Base-by-base conservation (phyloP, 176 grass and related monocot genomes). In the Avena sativa region DNA sequence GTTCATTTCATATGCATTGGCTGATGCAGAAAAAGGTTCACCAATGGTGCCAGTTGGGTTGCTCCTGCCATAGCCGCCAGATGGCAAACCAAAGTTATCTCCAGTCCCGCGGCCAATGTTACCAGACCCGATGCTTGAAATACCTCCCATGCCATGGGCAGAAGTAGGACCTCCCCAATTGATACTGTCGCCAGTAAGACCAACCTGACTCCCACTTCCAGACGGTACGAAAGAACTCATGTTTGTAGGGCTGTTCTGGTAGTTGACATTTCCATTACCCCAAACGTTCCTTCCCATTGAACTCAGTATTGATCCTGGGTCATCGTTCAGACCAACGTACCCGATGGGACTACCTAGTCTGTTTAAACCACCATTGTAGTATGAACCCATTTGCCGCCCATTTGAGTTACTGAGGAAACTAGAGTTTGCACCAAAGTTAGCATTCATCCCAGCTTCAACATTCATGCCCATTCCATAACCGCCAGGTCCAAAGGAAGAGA, bases 391-490 rank as follows among this genome's bases (percentile, higher is more conserved):
- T 68, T 92, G 89, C 68, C 92, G 91, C 11, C 92, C 96, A 82
- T 88, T 94, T 59, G 85, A 91, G 48, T 89, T 88, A 84, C 83
- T 90, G 78, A 70, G 81, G 38, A 94, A 94, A 83, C 81, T 87
- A 76, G 90, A 88, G 28, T 65, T 85, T 74, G 86, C 84, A 49
- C 84, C 90, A 92, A 92, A 95, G 78, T 81, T 89, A 6, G 71
- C 66, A 74, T 67, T 88, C 90, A 92, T 86, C 8, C 89, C 91
- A 81, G 87, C 72, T 52, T 97, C 91, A 44, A 87, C 78, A 55
- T 88, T 93, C 89, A 94, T 92, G 28, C 92, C 91, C 60, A 93
- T 93, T 80, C 93, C 93, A 82, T 92, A 92, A 80, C 92, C 78
- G 79, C 91, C 79, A 82, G 91, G 91, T 16, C 81, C 81, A 86